These are phyloP conservation scores for Babesia divergens DNA, from an alignment of 169 alveolate species.

Conservation along the genomic window DNA sequence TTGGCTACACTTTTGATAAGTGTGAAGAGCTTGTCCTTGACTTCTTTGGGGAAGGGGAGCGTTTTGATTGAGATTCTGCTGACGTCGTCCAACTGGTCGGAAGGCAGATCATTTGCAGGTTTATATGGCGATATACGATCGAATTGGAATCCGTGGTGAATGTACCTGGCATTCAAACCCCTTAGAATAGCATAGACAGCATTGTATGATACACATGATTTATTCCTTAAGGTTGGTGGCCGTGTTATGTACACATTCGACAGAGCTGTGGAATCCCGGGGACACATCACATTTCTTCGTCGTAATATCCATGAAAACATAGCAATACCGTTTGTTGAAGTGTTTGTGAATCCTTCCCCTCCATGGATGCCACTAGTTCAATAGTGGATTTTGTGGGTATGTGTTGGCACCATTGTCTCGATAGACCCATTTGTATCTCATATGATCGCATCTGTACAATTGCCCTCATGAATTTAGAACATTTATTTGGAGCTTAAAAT, in stretches of 20 bases:
- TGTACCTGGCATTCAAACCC: neutral
- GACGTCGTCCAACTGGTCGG: constrained; percentile 41
- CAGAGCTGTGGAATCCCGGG: neutral
- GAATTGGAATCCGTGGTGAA: constrained; percentile 51
- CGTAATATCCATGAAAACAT: too few species aligned
- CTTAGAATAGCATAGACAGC: neutral
- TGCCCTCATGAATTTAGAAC: too few species aligned
- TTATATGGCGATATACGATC: constrained; percentile 53
- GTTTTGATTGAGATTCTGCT: constrained; percentile 51
- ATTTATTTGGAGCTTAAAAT: too few species aligned
- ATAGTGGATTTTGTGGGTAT: too few species aligned
- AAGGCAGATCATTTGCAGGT: constrained; percentile 1
- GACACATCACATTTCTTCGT: neutral
- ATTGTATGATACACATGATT: neutral
- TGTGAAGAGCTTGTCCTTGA: constrained; percentile 64
- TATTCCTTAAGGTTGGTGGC: neutral
- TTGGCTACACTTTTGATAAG: constrained; percentile 64
- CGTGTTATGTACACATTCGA: neutral
- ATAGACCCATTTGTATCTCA: too few species aligned
- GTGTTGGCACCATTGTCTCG: too few species aligned
- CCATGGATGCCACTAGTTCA: too few species aligned
- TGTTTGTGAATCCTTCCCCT: too few species aligned
- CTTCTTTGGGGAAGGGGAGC: constrained; percentile 69
- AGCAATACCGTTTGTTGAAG: too few species aligned
- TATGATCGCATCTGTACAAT: too few species aligned